Evolutionary conservation across 2,329 filamentous ascomycete species (phyloP).

Genomic region (Endocalyx cinctus): DNA sequence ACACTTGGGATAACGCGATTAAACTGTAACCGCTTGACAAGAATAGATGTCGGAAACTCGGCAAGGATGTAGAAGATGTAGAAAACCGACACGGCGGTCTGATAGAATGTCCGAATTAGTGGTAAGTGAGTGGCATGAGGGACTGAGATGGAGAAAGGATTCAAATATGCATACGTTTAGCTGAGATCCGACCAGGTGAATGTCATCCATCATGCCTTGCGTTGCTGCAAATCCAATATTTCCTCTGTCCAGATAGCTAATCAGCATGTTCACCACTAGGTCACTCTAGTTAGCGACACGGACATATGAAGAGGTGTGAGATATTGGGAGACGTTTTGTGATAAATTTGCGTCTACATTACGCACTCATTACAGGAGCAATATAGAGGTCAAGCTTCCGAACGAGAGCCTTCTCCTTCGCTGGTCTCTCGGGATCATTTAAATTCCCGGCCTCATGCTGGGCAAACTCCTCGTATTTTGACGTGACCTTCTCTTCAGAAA

Average conservation of each 20-base stretch:
- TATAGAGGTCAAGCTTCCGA: constrained; percentile 13
- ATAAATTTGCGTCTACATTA: no score
- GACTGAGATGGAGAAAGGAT: neutral
- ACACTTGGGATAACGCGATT: constrained; percentile 18
- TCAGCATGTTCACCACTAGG: constrained; percentile 15
- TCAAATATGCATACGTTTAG: constrained; percentile 13
- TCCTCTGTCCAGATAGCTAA: constrained; percentile 20
- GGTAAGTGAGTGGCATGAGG: neutral
- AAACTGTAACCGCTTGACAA: constrained; percentile 22
- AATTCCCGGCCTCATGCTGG: constrained; percentile 1
- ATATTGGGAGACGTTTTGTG: no score
- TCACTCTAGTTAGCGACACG: no score
- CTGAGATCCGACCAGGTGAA: constrained; percentile 14
- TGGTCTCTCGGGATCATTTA: constrained; percentile 2
- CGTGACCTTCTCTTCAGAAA: constrained; percentile 3
- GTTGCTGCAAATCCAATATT: constrained; percentile 23
- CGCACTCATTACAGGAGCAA: constrained; percentile 12
- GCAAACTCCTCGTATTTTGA: constrained; percentile 3
- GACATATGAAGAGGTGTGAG: no score
- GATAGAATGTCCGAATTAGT: neutral
- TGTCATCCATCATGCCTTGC: constrained; percentile 19
- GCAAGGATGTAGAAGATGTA: constrained; percentile 22
- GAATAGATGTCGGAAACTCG: constrained; percentile 18
- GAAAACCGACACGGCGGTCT: constrained; percentile 21
- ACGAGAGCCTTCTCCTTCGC: constrained; percentile 10